Evolutionary conservation across 257 asterid genomes (phyloP), one percentile per base, ranked within the genome.

Genomic region (Gentiana dahurica): DNA sequence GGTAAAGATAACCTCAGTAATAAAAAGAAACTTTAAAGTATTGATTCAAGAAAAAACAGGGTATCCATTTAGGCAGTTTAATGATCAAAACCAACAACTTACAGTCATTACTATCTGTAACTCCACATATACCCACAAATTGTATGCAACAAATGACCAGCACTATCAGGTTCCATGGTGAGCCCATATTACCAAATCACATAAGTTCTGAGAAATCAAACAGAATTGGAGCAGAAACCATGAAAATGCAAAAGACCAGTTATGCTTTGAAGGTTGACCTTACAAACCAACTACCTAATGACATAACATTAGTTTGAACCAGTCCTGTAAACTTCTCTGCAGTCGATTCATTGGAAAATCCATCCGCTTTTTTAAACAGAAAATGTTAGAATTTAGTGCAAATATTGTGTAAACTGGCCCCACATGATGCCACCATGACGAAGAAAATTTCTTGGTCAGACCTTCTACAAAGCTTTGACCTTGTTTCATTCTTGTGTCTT

Each of bases 31-130:
- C 46, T 5, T 41, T 41, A 41, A 41, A 1, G 6, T 41, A 5
- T 41, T 41, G 9, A 5, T 5, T 41, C 46, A 41, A 41, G 9
- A 5, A 41, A 41, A 2, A 5, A 5, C 1, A 41, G 6, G 5
- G 1, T 5, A 41, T 32, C 2, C 46, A 41, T 1, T 41, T 10
- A 41, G 9, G 8, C 46, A 5, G 9, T 10, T 41, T 7, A 41
- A 41, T 15, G 9, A 1, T 10, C 46, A 7, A 41, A 2, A 41
- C 9, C 6, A 10, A 41, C 9, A 41, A 57, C 92, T 69, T 73
- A 88, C 97, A 58, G 64, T 88, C 97, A 36, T 55, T 59, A 15
- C 60, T 53, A 60, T 79, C 63, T 39, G 94, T 85, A 51, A 53
- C 59, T 37, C 85, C 82, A 5, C 63, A 24, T 49, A 63, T 50